Base-by-base conservation (phyloP, 768 basidiomycete species). In the Lactarius sanguifluus region DNA sequence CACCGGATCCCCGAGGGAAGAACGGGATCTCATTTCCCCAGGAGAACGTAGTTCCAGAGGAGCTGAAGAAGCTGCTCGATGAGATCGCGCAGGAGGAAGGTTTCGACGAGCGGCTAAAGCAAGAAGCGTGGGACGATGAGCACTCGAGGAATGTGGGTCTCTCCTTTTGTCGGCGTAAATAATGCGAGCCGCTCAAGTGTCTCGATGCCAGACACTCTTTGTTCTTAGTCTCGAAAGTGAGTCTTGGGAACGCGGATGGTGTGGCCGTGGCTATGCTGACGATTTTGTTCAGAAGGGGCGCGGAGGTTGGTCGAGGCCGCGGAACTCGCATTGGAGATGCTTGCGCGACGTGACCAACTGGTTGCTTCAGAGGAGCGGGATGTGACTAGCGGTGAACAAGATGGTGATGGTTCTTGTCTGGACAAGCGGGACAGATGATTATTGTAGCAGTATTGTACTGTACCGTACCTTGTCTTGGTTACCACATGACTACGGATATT, bases 201-300 rank as follows among this genome's bases (percentile, higher is more conserved):
- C 16, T 23, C 30, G 7, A n/a, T 9, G 47, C 10, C 56, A 83
- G 83, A 78, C 76, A 2, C 59, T 83, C 28, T 75, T 83, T 69
- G 73, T 79, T 71, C 72, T 84, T 20, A 80, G 78, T 43, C 75
- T 84, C 23, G 82, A 84, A 72, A 79, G 82, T 83, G 66, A 72
- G 80, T 74, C 20, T 16, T 25, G 23, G 8, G 20, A 16, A 9
- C 5, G 28, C 67, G 30, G 60, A 43, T 30, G 2, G 30, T 55
- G 13, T 5, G 15, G 38, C 38, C 15, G 10, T 59, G n/a, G 18
- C 25, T 30, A n/a, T 7, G 23, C 52, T 66, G 38, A 63, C 43
- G 25, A 62, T 34, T 34, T 10, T 45, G 7, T 47, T 28, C 64
- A 80, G 79, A 74, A 40, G 76, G 77, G 2, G 47, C 80, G 28